Percentiles rank a stretch among this genome's conserved stretches.
Evolutionary conservation across 2,329 filamentous ascomycete species (phyloP).

Genomic region (Calonectria multiphialidica): DNA sequence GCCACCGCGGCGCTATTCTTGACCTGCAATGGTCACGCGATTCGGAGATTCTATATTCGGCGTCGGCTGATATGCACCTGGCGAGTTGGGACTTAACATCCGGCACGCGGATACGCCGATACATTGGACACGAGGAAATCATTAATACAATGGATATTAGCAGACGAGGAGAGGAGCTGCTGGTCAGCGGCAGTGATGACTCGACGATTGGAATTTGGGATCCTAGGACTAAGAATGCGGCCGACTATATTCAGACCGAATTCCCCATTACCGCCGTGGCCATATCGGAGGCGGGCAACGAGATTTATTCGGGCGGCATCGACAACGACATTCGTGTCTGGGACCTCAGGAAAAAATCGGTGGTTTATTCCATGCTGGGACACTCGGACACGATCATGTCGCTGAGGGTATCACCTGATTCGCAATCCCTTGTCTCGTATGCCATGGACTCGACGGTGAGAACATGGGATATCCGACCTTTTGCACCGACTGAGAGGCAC

Average conservation of each 20-base stretch:
- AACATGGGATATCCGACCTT: slow-evolving; percentile 96
- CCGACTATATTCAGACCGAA: slow-evolving; percentile 89
- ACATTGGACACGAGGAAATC: slow-evolving; percentile 95
- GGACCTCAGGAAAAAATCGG: slow-evolving; percentile 92
- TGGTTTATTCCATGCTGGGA: slow-evolving; percentile 88
- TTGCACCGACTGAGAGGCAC: slow-evolving; percentile 88
- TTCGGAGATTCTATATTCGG: slow-evolving; percentile 89
- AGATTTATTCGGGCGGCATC: slow-evolving; percentile 94
- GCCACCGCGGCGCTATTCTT: slow-evolving; percentile 90
- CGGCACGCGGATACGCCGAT: slow-evolving; percentile 90
- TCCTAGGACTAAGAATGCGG: slow-evolving; percentile 87
- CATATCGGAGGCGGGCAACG: slow-evolving; percentile 93
- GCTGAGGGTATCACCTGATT: slow-evolving; percentile 90
- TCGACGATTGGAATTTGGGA: slow-evolving; percentile 97
- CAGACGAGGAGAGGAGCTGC: slow-evolving; percentile 88
- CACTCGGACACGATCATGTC: slow-evolving; percentile 95
- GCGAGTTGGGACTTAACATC: slow-evolving; percentile 96
- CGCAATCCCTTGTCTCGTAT: slow-evolving; percentile 89
- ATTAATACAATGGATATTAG: slow-evolving; percentile 93
- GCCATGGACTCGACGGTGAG: slow-evolving; percentile 93
- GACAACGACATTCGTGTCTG: slow-evolving; percentile 98
- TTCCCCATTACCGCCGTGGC: slow-evolving; percentile 94
- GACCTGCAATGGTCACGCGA: slow-evolving; percentile 98
- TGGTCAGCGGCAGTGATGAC: slow-evolving; percentile 94
- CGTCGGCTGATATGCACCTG: slow-evolving; percentile 92